A percentile compares a stretch with the other conserved stretches of the same genome.
These are phyloP conservation scores for Lizonia empirigonia DNA, from an alignment of 2,329 filamentous ascomycete species.

Conservation along the genomic window DNA sequence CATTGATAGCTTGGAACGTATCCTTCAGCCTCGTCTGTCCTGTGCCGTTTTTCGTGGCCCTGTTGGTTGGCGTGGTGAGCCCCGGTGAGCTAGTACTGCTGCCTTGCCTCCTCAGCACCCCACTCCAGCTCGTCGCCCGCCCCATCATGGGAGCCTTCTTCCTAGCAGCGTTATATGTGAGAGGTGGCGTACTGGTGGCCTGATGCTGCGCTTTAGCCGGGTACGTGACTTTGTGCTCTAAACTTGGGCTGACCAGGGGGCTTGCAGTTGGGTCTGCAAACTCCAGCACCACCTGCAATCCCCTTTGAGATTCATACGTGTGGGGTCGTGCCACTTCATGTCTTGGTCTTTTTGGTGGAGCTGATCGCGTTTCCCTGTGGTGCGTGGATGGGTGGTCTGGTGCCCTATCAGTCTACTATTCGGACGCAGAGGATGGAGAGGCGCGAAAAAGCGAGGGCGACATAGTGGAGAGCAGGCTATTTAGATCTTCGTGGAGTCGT, in stretches of 20 bases:
- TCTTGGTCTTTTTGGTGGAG: not conserved
- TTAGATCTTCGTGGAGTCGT: not conserved
- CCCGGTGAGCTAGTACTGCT: not conserved
- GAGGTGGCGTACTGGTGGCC: not conserved
- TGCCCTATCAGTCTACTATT: constrained; percentile 11
- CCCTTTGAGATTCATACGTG: not conserved
- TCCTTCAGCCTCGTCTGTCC: constrained; percentile 31
- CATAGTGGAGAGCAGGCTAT: not conserved
- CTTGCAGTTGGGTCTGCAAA: constrained; percentile 1
- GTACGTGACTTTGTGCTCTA: not conserved
- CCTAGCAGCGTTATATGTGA: not conserved
- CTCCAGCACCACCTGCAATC: not conserved
- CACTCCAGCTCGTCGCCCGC: constrained; percentile 9
- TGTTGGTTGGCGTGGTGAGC: not conserved
- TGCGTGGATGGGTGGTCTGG: constrained; percentile 22
- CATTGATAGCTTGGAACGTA: constrained; percentile 38
- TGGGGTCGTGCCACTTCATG: not conserved
- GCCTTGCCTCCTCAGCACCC: not conserved
- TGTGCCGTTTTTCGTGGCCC: not conserved
- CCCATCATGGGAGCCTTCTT: not conserved
- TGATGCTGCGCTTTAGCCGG: not conserved
- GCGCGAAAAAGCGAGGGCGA: not conserved
- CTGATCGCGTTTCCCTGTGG: not conserved
- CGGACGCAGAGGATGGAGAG: constrained; percentile 5
- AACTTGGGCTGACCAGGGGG: not conserved